Base-by-base conservation (phyloP, 371 early-diverging fungal genomes). In the Choanephora cucurbitarum region DNA sequence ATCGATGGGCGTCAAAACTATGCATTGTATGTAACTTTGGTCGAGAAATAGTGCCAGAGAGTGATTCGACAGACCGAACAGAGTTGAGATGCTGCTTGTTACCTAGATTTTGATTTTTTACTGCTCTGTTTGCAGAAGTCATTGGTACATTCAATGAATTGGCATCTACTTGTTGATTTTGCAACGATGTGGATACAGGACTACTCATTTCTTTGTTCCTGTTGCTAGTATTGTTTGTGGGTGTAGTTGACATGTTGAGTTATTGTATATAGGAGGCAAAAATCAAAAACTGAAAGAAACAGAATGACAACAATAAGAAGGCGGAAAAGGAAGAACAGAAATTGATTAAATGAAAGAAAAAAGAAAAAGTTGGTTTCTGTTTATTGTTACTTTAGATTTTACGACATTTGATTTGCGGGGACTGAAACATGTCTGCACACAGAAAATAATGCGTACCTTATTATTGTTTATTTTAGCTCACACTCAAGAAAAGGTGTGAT, bases 1-100 rank as follows among this genome's bases (percentile, higher is more conserved):
- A 68, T 34, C 68, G 57, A 15, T 68, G 60, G 3, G 65, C 59
- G 51, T 73, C 74, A 47, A 70, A 68, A 31, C 74, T 73, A 33
- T 62, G 70, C 23, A 68, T 63, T 6, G 70, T 58, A 21, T 61
- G 60, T 11, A 73, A 60, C 46, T 67, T 73, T 2, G 70, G 70
- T 21, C 74, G 49, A 32, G n/a, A 42, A 7, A 28, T 28, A 7
- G 5, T 28, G 33, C 33, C 19, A 1, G 43, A 46, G 13, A 52
- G 13, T 46, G 34, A 32, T 32, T 48, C 33, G 0, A 32, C 28
- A 18, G 28, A 32, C 18, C 49, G n/a, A 18, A 32, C 33, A 11
- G 49, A 32, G 17, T 17, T 48, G 19, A 18, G 31, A 31, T 2
- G 13, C 28, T 10, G 28, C 11, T 17, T 18, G 17, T 28, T 47